Evolutionary conservation across 2,329 filamentous ascomycete genomes (phyloP), one percentile per base, ranked within the genome.

Genomic region (Trichoderma breve): DNA sequence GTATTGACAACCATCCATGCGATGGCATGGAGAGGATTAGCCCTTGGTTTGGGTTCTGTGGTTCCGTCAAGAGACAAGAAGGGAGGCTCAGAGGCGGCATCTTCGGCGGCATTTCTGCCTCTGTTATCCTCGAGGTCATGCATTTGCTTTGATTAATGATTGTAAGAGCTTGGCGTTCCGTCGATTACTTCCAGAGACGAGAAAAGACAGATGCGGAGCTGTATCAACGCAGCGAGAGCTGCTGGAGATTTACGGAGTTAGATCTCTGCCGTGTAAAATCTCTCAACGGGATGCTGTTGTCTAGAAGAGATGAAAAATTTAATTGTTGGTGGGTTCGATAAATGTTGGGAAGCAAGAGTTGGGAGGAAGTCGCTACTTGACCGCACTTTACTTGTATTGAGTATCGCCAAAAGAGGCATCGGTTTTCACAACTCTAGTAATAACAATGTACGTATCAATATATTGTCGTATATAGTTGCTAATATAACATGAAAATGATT

Each of bases 1-100:
- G 88, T 90, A 77, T 91, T 91, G 76, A 90, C 82, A 53, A 81
- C 75, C 80, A 90, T 90, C 89, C 89, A 91, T 68, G 85, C 79
- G n/a, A 71, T 30, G n/a, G 69, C 61, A 6, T 64, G 61, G 12
- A 55, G 11, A 15, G 39, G 28, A 5, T 51, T 4, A 1, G 39
- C 47, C 3, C 24, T n/a, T 1, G 47, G 5, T 8, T 55, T 58
- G 7, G 68, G 2, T 4, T 71, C 60, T 1, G 12, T 1, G 6
- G 18, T 4, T 15, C 11, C 32, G 36, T 71, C 47, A n/a, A n/a
- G 60, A 32, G 57, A 6, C 39, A 43, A 7, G 67, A 30, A 26
- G 47, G 28, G 18, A 69, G 55, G 14, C 26, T 43, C 32, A 4
- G 21, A 6, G 1, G 57, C 28, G 9, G 6, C 39, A 53, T 53